Percentiles rank a stretch among this genome's conserved stretches.
phyloP scores from a whole-genome alignment of 2,329 filamentous ascomycete species.

The Dryadomyces quercivorus region DNA sequence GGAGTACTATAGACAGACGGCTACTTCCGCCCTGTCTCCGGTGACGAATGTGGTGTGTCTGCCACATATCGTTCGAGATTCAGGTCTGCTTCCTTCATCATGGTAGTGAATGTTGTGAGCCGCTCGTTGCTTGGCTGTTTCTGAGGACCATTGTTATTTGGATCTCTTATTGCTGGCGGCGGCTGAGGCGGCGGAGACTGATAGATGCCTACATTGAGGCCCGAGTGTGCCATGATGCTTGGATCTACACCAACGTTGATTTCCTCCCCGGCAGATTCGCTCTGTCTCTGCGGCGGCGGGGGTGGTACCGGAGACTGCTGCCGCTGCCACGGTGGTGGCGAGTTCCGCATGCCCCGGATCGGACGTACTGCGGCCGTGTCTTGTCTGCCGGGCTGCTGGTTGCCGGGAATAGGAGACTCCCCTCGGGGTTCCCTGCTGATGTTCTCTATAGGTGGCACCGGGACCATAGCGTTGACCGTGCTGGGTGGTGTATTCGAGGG shows the following conservation, averaged over 20 bases:
- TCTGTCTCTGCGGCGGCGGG: slow-evolving; percentile 7
- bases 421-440: not conserved
- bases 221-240: slow-evolving; percentile 21
- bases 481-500: not conserved
- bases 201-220: not conserved
- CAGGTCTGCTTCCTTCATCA: slow-evolving; percentile 37
- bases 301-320: slow-evolving; percentile 9
- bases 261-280: slow-evolving; percentile 24
- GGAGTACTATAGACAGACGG: not conserved
- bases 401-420: not conserved
- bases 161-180: not conserved
- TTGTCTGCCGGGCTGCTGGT: slow-evolving; percentile 5
- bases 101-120: slow-evolving; percentile 38
- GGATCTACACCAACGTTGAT: slow-evolving; percentile 42
- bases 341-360: slow-evolving; percentile 27
- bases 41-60: slow-evolving; percentile 6
- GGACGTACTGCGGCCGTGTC: slow-evolving; percentile 13
- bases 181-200: not conserved
- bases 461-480: not conserved
- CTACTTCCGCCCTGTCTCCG: slow-evolving; percentile 3
- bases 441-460: not conserved
- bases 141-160: not conserved
- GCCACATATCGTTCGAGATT: slow-evolving; percentile 32
- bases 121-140: slow-evolving; percentile 9
- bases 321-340: not conserved